Conservation (phyloP, 768 basidiomycete species). For the Naganishia onofrii region DNA sequence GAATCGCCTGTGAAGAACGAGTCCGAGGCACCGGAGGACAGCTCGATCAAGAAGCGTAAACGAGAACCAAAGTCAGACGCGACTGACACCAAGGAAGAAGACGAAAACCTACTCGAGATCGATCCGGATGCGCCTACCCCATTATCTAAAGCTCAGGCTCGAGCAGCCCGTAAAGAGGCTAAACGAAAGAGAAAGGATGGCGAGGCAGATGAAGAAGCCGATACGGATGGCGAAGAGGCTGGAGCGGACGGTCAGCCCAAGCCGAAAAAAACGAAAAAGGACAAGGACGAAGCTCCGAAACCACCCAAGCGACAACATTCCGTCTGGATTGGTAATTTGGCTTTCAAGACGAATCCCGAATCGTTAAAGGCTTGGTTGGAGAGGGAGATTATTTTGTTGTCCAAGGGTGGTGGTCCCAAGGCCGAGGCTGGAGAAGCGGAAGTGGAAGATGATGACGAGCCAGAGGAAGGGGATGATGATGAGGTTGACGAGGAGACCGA, state of each 20-base stretch:
- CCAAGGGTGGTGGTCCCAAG: conserved; percentile 18
- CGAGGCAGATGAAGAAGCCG: conserved; percentile 26
- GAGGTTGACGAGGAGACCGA: conserved; percentile 17
- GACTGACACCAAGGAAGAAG: background rate
- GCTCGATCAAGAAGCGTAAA: conserved; percentile 23
- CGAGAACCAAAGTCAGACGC: background rate
- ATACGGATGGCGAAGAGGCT: conserved; percentile 20
- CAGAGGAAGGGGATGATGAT: conserved; percentile 29
- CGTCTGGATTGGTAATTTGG: conserved; percentile 92
- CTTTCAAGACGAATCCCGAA: conserved; percentile 79
- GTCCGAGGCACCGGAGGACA: background rate
- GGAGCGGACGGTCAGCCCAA: conserved; percentile 2
- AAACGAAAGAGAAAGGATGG: conserved; percentile 36
- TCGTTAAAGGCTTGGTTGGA: conserved; percentile 57
- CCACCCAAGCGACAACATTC: conserved; percentile 69
- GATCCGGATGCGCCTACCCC: conserved; percentile 44
- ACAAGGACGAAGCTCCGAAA: conserved; percentile 33
- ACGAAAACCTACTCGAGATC: conserved; percentile 41
- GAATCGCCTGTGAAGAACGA: background rate
- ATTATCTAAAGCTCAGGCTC: conserved; percentile 46
- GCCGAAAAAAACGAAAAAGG: background rate
- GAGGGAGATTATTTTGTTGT: conserved; percentile 30
- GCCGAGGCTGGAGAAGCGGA: background rate
- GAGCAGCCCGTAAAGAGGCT: conserved; percentile 43
- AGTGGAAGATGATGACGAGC: conserved; percentile 24